Base-by-base conservation (phyloP, 1,139 yeast genomes). In the Kurtzmaniella quercitrusa region DNA sequence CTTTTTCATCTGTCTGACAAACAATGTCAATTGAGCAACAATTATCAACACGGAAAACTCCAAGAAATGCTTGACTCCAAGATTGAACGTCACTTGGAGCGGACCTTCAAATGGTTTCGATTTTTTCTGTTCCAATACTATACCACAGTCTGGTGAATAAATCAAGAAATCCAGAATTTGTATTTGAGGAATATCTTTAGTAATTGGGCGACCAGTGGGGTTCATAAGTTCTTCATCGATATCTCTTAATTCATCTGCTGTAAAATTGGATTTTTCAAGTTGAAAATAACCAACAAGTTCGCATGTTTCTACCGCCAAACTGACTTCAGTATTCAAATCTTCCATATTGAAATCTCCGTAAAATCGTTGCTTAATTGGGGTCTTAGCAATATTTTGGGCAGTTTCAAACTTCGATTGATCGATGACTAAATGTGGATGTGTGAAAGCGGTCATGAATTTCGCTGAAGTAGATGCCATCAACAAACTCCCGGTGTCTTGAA, bases 111-210 rank as follows among this genome's bases (percentile, higher is more conserved):
- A 52, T n/a, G 78, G 66, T 1, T 36, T 39, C 2, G 51, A 46
- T 3, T 59, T 21, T 66, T 66, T 12, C 77, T 53, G 2, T 67
- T 60, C 10, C 18, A 36, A 87, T 0, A 75, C 60, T 2, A 84
- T 58, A 0, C 91, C 95, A 66, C 98, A 91, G 58, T 91, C 96
- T 0, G 97, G 97, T 0, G 96, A 88, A 56, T 86, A 90, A 16
- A 88, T 49, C 19, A 87, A 50, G 5, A 85, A 87, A 9, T 74
- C 64, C 7, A 74, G 61, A 11, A 89, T 56, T 31, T 65, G 66
- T 15, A 91, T 54, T 2, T 63, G 58, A 0, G 96, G 97, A 1
- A 83, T 59, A 6, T 54, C 48, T 0, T 58, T 48, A 6, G 77
- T 73, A 14, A 83, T 74, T 1, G 97, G 97, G 46, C 85, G 68